Evolutionary conservation across 306 rosid genomes (phyloP).

Genomic region (Fragaria nilgerrensis): DNA sequence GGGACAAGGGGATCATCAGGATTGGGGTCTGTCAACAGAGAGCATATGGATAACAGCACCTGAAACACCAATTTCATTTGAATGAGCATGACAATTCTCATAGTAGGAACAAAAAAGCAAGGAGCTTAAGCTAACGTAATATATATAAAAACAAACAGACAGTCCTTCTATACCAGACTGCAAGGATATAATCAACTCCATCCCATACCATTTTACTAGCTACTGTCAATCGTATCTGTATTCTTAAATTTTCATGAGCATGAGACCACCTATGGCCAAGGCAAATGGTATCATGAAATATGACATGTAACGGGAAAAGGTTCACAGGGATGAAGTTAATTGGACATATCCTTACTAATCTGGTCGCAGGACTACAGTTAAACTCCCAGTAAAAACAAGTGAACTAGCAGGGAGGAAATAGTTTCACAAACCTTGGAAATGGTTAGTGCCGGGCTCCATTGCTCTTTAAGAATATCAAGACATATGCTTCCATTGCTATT

Average conservation of each 20-base stretch:
- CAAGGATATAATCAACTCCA: not conserved
- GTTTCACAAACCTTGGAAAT: slow-evolving; percentile 67
- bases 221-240: not conserved
- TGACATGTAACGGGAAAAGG: not conserved
- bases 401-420: not conserved
- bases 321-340: not conserved
- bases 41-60: slow-evolving; percentile 88
- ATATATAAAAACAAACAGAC: not conserved
- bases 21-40: slow-evolving; percentile 80
- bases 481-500: slow-evolving; percentile 89
- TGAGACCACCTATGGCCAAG: not conserved
- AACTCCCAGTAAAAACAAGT: not conserved
- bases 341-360: not conserved
- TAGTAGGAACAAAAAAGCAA: not conserved
- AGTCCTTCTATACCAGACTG: not conserved
- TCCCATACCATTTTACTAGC: slow-evolving; percentile 2
- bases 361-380: not conserved
- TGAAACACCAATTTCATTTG: slow-evolving; percentile 28
- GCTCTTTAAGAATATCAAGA: slow-evolving; percentile 85
- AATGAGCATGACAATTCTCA: not conserved
- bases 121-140: not conserved
- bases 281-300: not conserved
- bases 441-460: slow-evolving; percentile 88
- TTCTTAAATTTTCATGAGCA: not conserved
- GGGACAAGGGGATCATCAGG: slow-evolving; percentile 91